phyloP scores from a whole-genome alignment of 1,284 basidiomycete species.

The Irpex sp. region DNA sequence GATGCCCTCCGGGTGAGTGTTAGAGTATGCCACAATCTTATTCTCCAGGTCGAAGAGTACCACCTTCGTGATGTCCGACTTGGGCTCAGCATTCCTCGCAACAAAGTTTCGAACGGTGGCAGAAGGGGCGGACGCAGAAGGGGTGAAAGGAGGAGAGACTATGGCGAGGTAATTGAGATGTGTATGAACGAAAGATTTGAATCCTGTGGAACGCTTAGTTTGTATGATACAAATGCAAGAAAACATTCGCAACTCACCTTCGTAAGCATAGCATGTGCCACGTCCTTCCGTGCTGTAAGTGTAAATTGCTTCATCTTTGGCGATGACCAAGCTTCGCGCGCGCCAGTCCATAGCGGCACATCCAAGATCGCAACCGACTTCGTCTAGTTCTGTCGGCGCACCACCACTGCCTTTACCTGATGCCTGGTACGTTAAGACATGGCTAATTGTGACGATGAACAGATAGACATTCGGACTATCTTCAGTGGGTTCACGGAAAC shows the following conservation, averaged over 20 bases:
- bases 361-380: constrained; percentile 80
- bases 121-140: constrained; percentile 61
- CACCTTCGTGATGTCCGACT: constrained; percentile 78
- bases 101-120: constrained; percentile 77
- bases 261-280: constrained; percentile 86
- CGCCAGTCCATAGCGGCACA: constrained; percentile 82
- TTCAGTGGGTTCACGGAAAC: constrained; percentile 70
- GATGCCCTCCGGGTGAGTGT: constrained; percentile 77
- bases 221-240: background rate
- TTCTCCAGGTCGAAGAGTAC: constrained; percentile 93
- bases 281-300: constrained; percentile 82
- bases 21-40: constrained; percentile 85
- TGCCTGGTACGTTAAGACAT: constrained; percentile 75
- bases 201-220: constrained; percentile 36
- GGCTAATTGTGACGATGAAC: constrained; percentile 86
- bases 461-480: constrained; percentile 57
- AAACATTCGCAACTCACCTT: constrained; percentile 49
- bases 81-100: constrained; percentile 41
- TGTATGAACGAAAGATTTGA: constrained; percentile 68
- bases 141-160: constrained; percentile 80
- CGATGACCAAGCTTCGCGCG: constrained; percentile 76
- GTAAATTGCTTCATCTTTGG: constrained; percentile 91
- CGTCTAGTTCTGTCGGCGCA: constrained; percentile 72
- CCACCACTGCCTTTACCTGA: constrained; percentile 74
- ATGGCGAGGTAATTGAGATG: constrained; percentile 85